A percentile compares a stretch with the other conserved stretches of the same genome.
Evolutionary conservation across 257 asterid species (phyloP).

Genomic region (Cinchona pubescens): DNA sequence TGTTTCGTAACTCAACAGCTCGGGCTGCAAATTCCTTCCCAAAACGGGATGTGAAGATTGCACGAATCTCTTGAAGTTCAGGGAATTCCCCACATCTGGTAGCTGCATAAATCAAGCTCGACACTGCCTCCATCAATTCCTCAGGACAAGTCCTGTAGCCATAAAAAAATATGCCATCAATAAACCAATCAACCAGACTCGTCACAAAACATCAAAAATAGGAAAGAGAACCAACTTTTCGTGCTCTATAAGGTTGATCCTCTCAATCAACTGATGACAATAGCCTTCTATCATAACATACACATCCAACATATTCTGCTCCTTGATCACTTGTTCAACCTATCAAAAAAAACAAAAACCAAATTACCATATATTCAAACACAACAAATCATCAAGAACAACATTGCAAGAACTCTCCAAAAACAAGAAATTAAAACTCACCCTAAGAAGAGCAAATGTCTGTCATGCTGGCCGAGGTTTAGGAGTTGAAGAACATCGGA

Average conservation of each 20-base stretch:
- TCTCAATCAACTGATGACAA: constrained; percentile 56
- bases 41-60: constrained; percentile 41
- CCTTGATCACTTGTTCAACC: constrained; percentile 90
- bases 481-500: constrained; percentile 73
- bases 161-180: background rate
- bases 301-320: constrained; percentile 83
- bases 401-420: background rate
- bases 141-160: constrained; percentile 67
- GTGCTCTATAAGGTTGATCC: constrained; percentile 55
- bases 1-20: constrained; percentile 73
- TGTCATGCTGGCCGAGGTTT: constrained; percentile 44
- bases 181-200: background rate
- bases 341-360: constrained; percentile 22
- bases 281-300: constrained; percentile 60
- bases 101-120: constrained; percentile 69
- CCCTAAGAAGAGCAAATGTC: constrained; percentile 95
- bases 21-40: constrained; percentile 68
- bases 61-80: constrained; percentile 73
- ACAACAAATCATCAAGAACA: background rate
- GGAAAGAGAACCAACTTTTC: constrained; percentile 43
- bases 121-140: constrained; percentile 62
- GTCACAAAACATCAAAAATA: background rate
- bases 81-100: constrained; percentile 95
- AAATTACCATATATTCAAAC: background rate
- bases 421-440: constrained; percentile 18